These are phyloP conservation scores for Ganoderma resinaceum DNA, from an alignment of 1,284 basidiomycete genomes.

Conservation along the genomic window DNA sequence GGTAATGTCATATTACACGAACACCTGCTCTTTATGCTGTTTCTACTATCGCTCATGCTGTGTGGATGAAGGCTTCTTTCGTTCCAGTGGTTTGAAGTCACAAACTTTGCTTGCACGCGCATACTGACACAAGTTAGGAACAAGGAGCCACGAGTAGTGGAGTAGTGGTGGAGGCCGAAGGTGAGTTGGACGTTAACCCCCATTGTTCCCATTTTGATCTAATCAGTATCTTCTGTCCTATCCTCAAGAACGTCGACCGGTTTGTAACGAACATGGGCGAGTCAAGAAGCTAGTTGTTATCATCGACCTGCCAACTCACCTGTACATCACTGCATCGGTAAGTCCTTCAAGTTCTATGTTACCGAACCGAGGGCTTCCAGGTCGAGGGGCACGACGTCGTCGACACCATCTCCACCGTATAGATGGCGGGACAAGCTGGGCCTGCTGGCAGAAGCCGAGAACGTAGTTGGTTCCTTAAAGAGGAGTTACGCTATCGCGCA, in stretches of 20 bases:
- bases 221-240: background rate
- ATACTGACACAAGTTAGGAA: background rate
- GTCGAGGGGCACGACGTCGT: too few species aligned
- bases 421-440: too few species aligned
- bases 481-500: too few species aligned
- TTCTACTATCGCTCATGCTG: background rate
- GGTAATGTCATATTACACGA: slow-evolving; percentile 8
- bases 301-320: too few species aligned
- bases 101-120: background rate
- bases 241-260: background rate
- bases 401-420: too few species aligned
- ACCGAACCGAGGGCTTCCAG: too few species aligned
- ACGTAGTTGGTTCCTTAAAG: too few species aligned
- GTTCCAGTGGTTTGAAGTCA: background rate
- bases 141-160: background rate
- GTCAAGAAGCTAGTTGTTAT: too few species aligned
- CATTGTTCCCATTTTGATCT: background rate
- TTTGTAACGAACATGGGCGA: too few species aligned
- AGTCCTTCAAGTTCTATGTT: too few species aligned
- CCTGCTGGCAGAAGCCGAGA: too few species aligned
- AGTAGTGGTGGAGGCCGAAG: background rate
- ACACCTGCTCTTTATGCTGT: background rate
- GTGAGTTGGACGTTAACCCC: background rate
- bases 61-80: background rate
- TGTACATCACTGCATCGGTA: too few species aligned